Conservation (phyloP, 2,329 filamentous ascomycete genomes). For the Neonectria punicea region DNA sequence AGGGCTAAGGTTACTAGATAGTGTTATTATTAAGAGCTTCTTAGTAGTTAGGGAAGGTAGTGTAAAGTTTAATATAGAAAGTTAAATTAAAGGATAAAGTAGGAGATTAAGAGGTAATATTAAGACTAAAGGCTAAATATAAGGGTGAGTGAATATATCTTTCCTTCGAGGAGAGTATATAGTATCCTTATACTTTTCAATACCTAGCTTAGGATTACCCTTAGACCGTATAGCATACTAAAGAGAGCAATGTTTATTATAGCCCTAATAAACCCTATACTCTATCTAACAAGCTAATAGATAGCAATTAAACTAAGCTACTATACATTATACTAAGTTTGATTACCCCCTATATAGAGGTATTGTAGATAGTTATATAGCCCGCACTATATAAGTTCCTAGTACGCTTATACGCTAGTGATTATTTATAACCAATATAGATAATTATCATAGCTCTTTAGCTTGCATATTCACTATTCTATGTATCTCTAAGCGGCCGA, state of each 20-base stretch:
- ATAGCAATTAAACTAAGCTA: neutral
- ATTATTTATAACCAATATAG: slow-evolving; percentile 1
- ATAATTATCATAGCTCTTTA: slow-evolving; percentile 1
- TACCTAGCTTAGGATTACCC: neutral
- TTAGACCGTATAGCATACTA: neutral
- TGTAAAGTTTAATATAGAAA: neutral
- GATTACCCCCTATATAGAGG: neutral
- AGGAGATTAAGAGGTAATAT: neutral
- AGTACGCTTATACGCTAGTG: neutral
- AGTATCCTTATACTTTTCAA: slow-evolving; percentile 5
- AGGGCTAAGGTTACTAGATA: slow-evolving; percentile 18
- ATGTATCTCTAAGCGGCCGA: neutral
- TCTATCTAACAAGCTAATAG: neutral
- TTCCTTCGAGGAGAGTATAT: slow-evolving; percentile 4
- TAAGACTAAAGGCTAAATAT: slow-evolving; percentile 1
- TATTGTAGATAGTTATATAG: neutral
- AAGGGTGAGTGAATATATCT: neutral
- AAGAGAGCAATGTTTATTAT: neutral
- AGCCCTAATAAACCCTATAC: neutral
- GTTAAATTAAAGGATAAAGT: neutral
- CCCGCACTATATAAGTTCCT: neutral
- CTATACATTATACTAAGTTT: neutral
- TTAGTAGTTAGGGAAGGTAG: neutral
- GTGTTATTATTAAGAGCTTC: slow-evolving; percentile 9
- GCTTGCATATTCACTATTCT: neutral